phyloP scores from a whole-genome alignment of 345 rosid species.

The Camelina neglecta region DNA sequence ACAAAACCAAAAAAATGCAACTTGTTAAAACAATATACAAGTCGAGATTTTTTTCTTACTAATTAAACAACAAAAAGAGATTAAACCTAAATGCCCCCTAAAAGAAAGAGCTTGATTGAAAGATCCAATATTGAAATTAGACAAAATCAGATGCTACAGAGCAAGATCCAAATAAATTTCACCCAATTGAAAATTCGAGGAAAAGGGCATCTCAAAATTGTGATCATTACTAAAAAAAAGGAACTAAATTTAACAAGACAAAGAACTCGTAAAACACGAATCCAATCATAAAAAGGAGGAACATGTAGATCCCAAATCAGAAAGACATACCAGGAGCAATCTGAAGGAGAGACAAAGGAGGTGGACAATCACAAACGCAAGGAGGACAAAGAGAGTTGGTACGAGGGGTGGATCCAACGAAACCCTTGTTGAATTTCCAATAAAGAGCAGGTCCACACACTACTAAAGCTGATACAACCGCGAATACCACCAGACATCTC shows the following conservation, averaged over 20 bases:
- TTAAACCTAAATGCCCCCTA: neutral
- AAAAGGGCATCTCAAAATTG: slow-evolving; percentile 37
- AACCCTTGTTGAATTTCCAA: slow-evolving; percentile 84
- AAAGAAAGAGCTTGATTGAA: slow-evolving; percentile 5
- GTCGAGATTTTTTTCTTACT: slow-evolving; percentile 6
- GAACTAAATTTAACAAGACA: slow-evolving; percentile 20
- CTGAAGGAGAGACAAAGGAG: slow-evolving; percentile 89
- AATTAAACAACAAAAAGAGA: neutral
- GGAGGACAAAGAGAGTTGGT: slow-evolving; percentile 67
- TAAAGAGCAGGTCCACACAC: slow-evolving; percentile 97
- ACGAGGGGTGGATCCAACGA: slow-evolving; percentile 54
- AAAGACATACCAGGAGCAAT: slow-evolving; percentile 79
- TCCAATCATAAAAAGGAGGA: slow-evolving; percentile 14
- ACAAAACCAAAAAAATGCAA: slow-evolving; percentile 10
- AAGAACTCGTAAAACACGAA: slow-evolving; percentile 12
- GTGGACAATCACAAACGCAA: slow-evolving; percentile 90
- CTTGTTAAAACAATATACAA: slow-evolving; percentile 18
- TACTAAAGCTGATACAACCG: slow-evolving; percentile 80
- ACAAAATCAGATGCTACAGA: slow-evolving; percentile 16
- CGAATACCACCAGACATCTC: slow-evolving; percentile 93
- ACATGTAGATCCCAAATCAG: slow-evolving; percentile 26
- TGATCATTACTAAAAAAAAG: slow-evolving; percentile 33
- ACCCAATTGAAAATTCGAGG: neutral
- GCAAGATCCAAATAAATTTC: slow-evolving; percentile 26
- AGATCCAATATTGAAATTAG: slow-evolving; percentile 27